A percentile compares a stretch with the other conserved stretches of the same genome.
These are phyloP conservation scores for Aspergillus fischeri DNA, from an alignment of 2,329 filamentous ascomycete genomes.

Conservation along the genomic window DNA sequence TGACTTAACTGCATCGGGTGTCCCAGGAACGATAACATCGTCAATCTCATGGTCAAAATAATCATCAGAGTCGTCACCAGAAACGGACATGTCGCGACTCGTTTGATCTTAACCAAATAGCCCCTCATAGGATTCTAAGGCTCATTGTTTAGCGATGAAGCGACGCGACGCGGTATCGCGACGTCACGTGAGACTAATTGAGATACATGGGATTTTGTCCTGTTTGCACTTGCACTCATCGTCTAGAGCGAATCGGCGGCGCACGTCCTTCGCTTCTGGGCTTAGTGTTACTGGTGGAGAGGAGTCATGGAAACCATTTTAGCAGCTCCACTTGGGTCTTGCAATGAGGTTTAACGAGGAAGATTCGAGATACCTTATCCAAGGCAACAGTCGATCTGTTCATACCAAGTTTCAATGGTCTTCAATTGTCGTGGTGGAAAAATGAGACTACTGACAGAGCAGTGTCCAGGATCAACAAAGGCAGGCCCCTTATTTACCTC, in stretches of 20 bases:
- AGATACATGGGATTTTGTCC: neutral
- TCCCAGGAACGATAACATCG: constrained; percentile 25
- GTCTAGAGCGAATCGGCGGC: neutral
- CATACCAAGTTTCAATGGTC: neutral
- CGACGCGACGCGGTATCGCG: constrained; percentile 15
- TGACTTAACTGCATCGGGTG: constrained; percentile 9
- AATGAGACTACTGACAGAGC: neutral
- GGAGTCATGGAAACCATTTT: neutral
- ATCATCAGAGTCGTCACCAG: constrained; percentile 25
- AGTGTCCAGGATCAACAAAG: neutral
- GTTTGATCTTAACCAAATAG: neutral
- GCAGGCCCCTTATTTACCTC: neutral
- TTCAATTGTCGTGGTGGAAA: neutral
- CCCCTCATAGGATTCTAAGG: neutral
- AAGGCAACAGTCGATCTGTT: neutral
- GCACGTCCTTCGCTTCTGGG: neutral
- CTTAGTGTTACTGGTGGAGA: neutral
- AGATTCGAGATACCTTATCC: neutral
- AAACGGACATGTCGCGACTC: constrained; percentile 25
- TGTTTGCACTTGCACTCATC: constrained; percentile 5
- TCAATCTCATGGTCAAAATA: constrained; percentile 27
- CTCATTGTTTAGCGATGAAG: neutral
- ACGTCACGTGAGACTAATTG: constrained; percentile 12
- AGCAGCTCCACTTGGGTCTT: neutral
- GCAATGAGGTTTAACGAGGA: neutral